A percentile compares a stretch with the other conserved stretches of the same genome.
Conservation (phyloP, 164 flowering plant species). For the Euptelea pleiosperma region DNA sequence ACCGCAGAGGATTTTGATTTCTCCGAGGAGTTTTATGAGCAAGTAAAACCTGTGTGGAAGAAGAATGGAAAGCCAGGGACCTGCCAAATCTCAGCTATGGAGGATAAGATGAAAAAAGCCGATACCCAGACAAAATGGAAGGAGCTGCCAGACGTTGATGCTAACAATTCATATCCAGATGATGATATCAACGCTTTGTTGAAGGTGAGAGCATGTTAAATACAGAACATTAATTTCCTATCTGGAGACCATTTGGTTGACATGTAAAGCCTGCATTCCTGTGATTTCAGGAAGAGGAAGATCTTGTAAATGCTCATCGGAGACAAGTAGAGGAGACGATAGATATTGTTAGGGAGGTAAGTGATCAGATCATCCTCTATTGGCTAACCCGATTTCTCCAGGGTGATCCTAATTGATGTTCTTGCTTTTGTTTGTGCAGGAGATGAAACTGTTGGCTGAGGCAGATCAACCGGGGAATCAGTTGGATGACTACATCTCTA, state of each 20-base stretch:
- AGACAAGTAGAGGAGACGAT: constrained; percentile 74
- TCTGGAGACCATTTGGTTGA: constrained; percentile 1
- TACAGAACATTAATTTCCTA: not conserved
- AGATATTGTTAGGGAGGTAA: constrained; percentile 69
- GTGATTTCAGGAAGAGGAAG: constrained; percentile 70
- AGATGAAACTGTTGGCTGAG: constrained; percentile 65
- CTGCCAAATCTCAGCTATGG: constrained; percentile 21
- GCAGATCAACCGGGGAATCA: constrained; percentile 81
- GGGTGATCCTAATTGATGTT: not conserved
- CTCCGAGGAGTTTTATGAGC: constrained; percentile 44
- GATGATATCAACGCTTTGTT: constrained; percentile 61
- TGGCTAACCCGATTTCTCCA: not conserved
- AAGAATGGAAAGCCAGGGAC: constrained; percentile 34
- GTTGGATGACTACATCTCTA: constrained; percentile 58
- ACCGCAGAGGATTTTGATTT: constrained; percentile 39
- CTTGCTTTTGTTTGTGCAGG: constrained; percentile 37
- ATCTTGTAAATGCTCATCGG: constrained; percentile 69
- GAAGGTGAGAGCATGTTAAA: constrained; percentile 37
- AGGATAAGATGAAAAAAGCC: constrained; percentile 35
- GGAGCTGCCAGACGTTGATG: constrained; percentile 32
- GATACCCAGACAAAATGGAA: constrained; percentile 35
- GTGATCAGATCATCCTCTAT: too few species aligned
- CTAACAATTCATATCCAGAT: constrained; percentile 39
- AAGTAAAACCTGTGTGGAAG: constrained; percentile 41
- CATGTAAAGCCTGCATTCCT: not conserved